Conservation (phyloP, 352 stramenopile species). For the Pythium aristosporum region DNA sequence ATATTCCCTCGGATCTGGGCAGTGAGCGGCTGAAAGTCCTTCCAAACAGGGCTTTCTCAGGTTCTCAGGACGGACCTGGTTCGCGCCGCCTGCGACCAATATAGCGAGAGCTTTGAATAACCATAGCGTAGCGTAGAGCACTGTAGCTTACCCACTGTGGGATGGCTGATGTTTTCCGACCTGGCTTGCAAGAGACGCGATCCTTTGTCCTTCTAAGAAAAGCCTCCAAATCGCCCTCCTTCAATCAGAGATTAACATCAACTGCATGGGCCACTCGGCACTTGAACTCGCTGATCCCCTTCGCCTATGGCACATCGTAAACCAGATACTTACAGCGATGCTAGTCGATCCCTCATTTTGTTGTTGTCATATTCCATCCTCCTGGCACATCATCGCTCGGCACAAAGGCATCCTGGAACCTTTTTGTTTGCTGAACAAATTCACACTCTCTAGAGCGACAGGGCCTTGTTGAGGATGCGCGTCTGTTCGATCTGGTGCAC, state of each 20-base stretch:
- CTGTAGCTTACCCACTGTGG: not conserved
- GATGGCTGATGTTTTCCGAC: not conserved
- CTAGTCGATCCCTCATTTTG: too few relatives aligned
- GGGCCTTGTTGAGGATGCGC: conserved; percentile 89
- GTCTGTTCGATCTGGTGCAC: conserved; percentile 94
- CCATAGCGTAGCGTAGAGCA: not conserved
- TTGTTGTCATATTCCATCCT: too few relatives aligned
- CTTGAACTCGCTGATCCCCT: too few relatives aligned
- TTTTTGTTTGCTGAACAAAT: not conserved
- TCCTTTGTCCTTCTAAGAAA: not conserved
- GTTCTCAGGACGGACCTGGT: too few relatives aligned
- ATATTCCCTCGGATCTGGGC: conserved; percentile 1
- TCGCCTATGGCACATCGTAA: too few relatives aligned
- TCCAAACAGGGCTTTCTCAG: too few relatives aligned
- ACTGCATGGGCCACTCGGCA: too few relatives aligned
- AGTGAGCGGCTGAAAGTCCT: conserved; percentile 5
- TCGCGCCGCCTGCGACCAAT: not conserved
- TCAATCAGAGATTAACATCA: not conserved
- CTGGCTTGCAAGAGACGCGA: not conserved
- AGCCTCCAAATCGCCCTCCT: not conserved
- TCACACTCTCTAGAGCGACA: conserved; percentile 43
- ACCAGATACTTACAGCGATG: too few relatives aligned
- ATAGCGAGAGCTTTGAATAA: not conserved
- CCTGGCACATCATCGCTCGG: too few relatives aligned
- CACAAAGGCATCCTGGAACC: too few relatives aligned